These are phyloP conservation scores for Thuja plicata DNA, from an alignment of 83 land plant genomes.

Conservation along the genomic window DNA sequence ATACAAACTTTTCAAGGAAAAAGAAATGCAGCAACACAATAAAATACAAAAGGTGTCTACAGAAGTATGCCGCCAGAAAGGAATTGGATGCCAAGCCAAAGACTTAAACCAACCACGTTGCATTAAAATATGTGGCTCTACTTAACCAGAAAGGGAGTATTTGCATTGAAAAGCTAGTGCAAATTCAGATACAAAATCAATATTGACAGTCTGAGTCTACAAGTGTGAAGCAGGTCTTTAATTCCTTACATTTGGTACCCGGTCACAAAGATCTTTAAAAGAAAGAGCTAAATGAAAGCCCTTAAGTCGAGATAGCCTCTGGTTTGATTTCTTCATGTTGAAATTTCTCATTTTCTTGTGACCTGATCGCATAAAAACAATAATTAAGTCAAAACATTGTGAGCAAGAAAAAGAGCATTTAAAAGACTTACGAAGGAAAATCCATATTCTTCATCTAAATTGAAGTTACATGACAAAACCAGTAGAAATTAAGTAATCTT, in stretches of 20 bases:
- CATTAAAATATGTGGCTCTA: background rate
- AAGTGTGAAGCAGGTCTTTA: background rate
- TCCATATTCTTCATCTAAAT: background rate
- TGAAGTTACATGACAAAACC: background rate
- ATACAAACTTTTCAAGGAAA: background rate
- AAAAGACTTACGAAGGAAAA: background rate
- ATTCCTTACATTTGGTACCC: slow-evolving; percentile 39
- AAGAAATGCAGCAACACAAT: background rate
- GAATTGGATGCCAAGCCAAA: background rate
- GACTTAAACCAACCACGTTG: background rate
- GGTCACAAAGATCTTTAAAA: slow-evolving; percentile 49
- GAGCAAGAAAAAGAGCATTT: background rate
- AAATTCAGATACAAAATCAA: background rate
- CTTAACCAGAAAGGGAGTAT: background rate
- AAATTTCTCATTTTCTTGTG: background rate
- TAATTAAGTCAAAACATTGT: background rate
- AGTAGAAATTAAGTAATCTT: background rate
- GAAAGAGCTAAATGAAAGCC: slow-evolving; percentile 70
- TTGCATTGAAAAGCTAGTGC: background rate
- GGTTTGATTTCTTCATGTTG: background rate
- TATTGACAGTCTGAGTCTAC: background rate
- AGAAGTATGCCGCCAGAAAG: background rate
- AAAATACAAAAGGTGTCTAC: background rate
- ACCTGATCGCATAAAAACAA: background rate
- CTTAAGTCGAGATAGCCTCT: slow-evolving; percentile 23